A percentile compares a stretch with the other conserved stretches of the same genome.
Evolutionary conservation across 2,329 filamentous ascomycete genomes (phyloP).

Genomic region (Scedosporium boydii): DNA sequence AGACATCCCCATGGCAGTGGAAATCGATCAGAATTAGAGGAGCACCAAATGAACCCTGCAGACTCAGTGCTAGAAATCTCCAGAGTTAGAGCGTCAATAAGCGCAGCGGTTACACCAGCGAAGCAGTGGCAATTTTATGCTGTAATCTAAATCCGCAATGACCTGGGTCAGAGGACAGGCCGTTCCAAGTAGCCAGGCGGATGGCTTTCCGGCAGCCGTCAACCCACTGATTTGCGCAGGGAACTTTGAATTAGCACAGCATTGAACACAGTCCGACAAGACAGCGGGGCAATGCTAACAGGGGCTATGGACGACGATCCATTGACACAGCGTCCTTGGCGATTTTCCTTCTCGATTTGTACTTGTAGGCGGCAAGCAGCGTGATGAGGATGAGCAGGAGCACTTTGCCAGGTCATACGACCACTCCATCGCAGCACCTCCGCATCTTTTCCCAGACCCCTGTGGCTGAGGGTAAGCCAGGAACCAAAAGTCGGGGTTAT

Average conservation of each 20-base stretch:
- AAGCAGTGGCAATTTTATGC: too few relatives aligned
- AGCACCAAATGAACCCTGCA: background rate
- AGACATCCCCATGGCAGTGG: too few relatives aligned
- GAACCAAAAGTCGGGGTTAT: too few relatives aligned
- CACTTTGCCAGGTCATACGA: background rate
- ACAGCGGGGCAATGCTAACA: too few relatives aligned
- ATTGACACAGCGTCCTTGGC: too few relatives aligned
- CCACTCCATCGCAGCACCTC: background rate
- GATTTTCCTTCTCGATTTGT: too few relatives aligned
- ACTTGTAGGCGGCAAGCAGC: too few relatives aligned
- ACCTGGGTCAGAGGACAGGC: too few relatives aligned
- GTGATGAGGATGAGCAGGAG: background rate
- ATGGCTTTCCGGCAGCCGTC: background rate
- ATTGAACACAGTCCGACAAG: background rate
- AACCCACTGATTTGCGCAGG: background rate
- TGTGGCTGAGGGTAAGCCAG: background rate
- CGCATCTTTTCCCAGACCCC: too few relatives aligned
- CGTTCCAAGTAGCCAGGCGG: background rate
- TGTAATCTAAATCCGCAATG: too few relatives aligned
- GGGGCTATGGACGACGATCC: too few relatives aligned
- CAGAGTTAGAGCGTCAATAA: background rate
- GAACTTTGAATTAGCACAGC: background rate
- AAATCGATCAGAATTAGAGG: background rate
- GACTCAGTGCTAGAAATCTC: background rate
- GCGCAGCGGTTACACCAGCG: background rate